These are phyloP conservation scores for Gypsophila paniculata DNA, from an alignment of 179 eudicot genomes.

Conservation along the genomic window DNA sequence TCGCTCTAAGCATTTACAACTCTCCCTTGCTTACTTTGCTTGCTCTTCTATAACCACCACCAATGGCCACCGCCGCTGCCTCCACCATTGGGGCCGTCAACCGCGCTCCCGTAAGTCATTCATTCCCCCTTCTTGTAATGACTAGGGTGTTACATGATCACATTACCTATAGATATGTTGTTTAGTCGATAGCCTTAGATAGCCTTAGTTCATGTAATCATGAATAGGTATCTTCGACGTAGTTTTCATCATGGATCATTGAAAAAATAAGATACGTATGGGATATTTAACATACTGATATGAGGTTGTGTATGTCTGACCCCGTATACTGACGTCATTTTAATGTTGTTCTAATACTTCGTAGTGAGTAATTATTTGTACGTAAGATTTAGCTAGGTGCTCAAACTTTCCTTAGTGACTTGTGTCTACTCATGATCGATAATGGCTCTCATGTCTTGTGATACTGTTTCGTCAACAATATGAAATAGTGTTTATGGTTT, in stretches of 20 bases:
- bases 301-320: too few relatives aligned
- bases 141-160: not conserved
- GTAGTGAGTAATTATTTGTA: too few relatives aligned
- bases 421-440: not conserved
- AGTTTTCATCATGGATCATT: not conserved
- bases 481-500: too few relatives aligned
- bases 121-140: not conserved
- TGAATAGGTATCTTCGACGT: not conserved
- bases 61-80: constrained; percentile 68
- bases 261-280: too few relatives aligned
- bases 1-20: not conserved
- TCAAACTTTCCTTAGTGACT: not conserved
- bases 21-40: not conserved
- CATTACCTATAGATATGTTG: not conserved
- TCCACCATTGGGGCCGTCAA: constrained; percentile 76
- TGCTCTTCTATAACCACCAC: constrained; percentile 1
- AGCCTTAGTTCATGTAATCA: too few relatives aligned
- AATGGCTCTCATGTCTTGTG: not conserved
- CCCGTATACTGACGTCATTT: too few relatives aligned
- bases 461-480: too few relatives aligned
- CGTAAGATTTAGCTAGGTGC: not conserved
- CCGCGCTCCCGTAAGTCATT: constrained; percentile 50
- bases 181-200: too few relatives aligned
- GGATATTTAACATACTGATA: too few relatives aligned
- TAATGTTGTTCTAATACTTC: too few relatives aligned